These are phyloP conservation scores for Coemansia sp. DNA, from an alignment of 192 early-diverging fungal genomes.

Conservation along the genomic window DNA sequence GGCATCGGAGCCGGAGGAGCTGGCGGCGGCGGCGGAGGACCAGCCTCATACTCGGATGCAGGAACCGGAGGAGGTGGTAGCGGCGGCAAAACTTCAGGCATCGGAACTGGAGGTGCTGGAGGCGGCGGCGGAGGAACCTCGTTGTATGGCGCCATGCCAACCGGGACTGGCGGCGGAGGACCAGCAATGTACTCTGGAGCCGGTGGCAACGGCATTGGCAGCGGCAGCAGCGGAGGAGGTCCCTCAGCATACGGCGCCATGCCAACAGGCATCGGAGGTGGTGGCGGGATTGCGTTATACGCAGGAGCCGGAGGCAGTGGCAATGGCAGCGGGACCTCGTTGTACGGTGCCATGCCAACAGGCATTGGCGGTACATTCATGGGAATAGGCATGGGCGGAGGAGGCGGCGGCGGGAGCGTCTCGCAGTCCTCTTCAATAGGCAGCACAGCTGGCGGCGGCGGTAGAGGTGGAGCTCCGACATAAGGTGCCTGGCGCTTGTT, in stretches of 20 bases:
- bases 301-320: conserved; percentile 16
- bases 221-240: conserved; percentile 9
- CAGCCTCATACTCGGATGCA: conserved; percentile 13
- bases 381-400: conserved; percentile 4
- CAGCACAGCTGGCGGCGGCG: conserved; percentile 4
- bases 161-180: conserved; percentile 3
- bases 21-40: conserved; percentile 7
- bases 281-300: conserved; percentile 9
- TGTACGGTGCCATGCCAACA: conserved; percentile 12
- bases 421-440: conserved; percentile 26
- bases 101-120: conserved; percentile 16
- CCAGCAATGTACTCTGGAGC: conserved; percentile 18
- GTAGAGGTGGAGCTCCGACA: background rate
- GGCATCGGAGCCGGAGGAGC: conserved; percentile 13
- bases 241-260: background rate
- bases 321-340: conserved; percentile 10
- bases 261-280: conserved; percentile 8
- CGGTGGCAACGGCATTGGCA: conserved; percentile 1
- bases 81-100: conserved; percentile 3
- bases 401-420: conserved; percentile 12
- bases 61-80: conserved; percentile 10
- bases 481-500: conserved; percentile 22
- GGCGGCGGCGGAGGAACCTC: conserved; percentile 16
- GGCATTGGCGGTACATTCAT: conserved; percentile 7
- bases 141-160: conserved; percentile 8